Conservation (phyloP, 495 filamentous ascomycete genomes). For the Astrothelium macrocarpum region DNA sequence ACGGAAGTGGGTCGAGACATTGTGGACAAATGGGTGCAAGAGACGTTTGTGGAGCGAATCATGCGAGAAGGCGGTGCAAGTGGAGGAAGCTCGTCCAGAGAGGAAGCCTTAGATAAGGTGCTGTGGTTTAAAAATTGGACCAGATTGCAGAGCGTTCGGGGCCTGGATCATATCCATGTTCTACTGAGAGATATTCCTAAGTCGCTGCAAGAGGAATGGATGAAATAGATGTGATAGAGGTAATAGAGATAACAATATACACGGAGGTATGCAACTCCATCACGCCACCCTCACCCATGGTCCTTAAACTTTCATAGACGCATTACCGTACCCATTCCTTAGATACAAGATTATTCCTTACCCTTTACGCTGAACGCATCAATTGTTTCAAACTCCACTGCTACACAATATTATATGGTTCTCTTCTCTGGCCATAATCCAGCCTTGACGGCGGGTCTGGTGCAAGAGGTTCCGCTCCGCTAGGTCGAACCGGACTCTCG, state of each 20-base stretch:
- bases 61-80: conserved; percentile 26
- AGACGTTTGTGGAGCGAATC: conserved; percentile 53
- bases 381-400: not conserved
- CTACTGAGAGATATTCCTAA: conserved; percentile 54
- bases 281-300: not conserved
- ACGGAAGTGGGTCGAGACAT: conserved; percentile 52
- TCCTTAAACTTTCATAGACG: not conserved
- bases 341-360: not conserved
- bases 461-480: not conserved
- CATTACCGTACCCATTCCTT: not conserved
- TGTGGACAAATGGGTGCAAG: conserved; percentile 58
- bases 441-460: not conserved
- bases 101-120: conserved; percentile 45
- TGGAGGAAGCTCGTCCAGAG: not conserved
- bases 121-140: conserved; percentile 95
- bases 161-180: conserved; percentile 70
- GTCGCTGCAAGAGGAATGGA: conserved; percentile 53
- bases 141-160: conserved; percentile 74
- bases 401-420: not conserved
- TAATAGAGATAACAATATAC: not conserved
- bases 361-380: not conserved
- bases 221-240: conserved; percentile 31
- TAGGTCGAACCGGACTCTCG: not conserved
- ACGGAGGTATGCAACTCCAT: not conserved
- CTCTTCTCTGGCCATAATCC: not conserved